A percentile compares a stretch with the other conserved stretches of the same genome.
phyloP scores from a whole-genome alignment of 2,329 filamentous ascomycete species.

The Colletotrichum somersetense region DNA sequence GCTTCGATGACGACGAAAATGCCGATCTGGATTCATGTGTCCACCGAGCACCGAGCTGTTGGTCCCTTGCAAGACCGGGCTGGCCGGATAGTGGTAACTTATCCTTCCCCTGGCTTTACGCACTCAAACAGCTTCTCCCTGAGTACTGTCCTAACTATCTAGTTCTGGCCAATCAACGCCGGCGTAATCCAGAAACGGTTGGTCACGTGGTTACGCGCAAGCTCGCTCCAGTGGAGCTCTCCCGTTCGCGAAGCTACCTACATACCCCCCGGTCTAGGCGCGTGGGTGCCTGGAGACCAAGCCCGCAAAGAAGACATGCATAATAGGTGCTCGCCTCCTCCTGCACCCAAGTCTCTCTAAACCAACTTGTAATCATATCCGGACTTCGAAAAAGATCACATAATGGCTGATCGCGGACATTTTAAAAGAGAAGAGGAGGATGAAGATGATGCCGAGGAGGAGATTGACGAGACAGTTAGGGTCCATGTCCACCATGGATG shows the following conservation, averaged over 20 bases:
- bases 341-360: neutral
- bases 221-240: slow-evolving; percentile 14
- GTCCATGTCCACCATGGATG: slow-evolving; percentile 1
- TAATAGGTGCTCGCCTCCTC: neutral
- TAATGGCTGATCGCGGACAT: slow-evolving; percentile 57
- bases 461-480: slow-evolving; percentile 72
- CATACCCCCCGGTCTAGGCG: slow-evolving; percentile 14
- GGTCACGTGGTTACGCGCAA: slow-evolving; percentile 41
- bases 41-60: slow-evolving; percentile 19
- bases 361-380: neutral
- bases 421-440: slow-evolving; percentile 65
- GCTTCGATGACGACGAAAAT: slow-evolving; percentile 41
- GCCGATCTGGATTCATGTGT: slow-evolving; percentile 33
- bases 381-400: neutral
- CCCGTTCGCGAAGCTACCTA: neutral
- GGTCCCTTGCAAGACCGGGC: slow-evolving; percentile 27
- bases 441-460: slow-evolving; percentile 70
- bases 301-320: neutral
- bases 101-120: accelerated
- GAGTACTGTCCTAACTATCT: neutral
- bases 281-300: slow-evolving; percentile 38
- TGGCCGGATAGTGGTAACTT: slow-evolving; percentile 23
- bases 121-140: neutral
- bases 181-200: slow-evolving; percentile 21
- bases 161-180: slow-evolving; percentile 18